Evolutionary conservation across 176 grass and related monocot genomes (phyloP).

Genomic region (Carex pumila): DNA sequence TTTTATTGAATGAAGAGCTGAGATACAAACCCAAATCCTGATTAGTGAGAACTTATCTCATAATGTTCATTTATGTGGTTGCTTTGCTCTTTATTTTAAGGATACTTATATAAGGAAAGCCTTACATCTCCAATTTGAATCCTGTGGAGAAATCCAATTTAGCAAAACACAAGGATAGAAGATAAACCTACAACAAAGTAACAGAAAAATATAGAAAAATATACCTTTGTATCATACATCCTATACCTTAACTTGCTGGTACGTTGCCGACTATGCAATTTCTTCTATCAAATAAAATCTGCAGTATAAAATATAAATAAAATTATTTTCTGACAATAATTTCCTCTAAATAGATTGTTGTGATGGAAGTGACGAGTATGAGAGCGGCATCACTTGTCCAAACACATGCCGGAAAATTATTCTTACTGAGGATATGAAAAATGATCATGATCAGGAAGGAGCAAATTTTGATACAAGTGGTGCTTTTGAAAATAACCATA

Average conservation of each 20-base stretch:
- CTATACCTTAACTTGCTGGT: not conserved
- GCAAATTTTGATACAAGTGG: constrained; percentile 16
- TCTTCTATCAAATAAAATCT: not conserved
- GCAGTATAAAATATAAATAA: not conserved
- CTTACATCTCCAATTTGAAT: not conserved
- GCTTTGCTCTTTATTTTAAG: not conserved
- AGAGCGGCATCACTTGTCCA: constrained; percentile 52
- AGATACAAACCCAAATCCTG: not conserved
- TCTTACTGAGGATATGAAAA: constrained; percentile 24
- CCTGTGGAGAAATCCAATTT: not conserved
- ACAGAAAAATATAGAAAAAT: not conserved
- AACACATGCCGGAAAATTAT: constrained; percentile 60
- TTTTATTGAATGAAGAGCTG: not conserved
- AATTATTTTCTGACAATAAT: not conserved
- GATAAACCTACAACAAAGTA: not conserved
- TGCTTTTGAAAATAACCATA: constrained; percentile 22
- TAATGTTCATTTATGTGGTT: not conserved
- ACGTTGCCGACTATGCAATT: not conserved
- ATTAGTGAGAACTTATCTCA: not conserved
- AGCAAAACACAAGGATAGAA: not conserved
- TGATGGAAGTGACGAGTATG: constrained; percentile 92
- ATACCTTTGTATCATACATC: not conserved
- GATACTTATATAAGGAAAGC: not conserved
- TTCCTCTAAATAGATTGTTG: constrained; percentile 60
- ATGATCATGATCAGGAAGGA: not conserved